Evolutionary conservation across 1,284 basidiomycete species (phyloP).

Genomic region (Hymenochaete sp.): DNA sequence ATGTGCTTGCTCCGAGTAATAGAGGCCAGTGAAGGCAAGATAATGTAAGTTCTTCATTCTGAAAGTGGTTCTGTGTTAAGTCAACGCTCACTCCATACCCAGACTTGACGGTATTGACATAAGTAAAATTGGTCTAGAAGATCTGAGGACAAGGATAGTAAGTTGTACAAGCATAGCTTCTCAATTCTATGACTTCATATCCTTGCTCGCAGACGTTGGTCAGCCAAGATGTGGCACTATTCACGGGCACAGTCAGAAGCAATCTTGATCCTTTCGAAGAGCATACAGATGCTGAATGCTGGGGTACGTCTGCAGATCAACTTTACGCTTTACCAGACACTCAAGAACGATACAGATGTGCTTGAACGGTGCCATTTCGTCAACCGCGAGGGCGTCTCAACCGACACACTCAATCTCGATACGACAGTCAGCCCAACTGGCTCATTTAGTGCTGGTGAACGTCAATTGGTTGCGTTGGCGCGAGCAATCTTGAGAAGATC

Average conservation of each 20-base stretch:
- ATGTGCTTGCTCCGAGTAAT: constrained; percentile 73
- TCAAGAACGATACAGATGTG: constrained; percentile 29
- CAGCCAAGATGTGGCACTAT: constrained; percentile 77
- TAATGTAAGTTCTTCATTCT: constrained; percentile 40
- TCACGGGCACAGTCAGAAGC: constrained; percentile 76
- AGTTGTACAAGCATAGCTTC: neutral
- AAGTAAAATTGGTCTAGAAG: constrained; percentile 72
- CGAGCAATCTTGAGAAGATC: constrained; percentile 67
- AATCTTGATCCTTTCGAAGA: constrained; percentile 69
- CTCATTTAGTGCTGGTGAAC: constrained; percentile 70
- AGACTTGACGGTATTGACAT: constrained; percentile 83
- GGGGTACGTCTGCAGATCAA: constrained; percentile 24
- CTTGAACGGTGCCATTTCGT: constrained; percentile 56
- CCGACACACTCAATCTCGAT: constrained; percentile 39
- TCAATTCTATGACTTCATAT: too few relatives aligned
- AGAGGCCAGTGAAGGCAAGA: constrained; percentile 64
- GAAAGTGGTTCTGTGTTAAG: neutral
- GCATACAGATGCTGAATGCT: constrained; percentile 53
- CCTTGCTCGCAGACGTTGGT: constrained; percentile 52
- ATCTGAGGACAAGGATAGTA: constrained; percentile 45
- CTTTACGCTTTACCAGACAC: neutral
- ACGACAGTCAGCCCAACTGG: constrained; percentile 61
- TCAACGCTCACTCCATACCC: constrained; percentile 5
- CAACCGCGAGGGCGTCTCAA: constrained; percentile 24
- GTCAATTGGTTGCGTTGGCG: constrained; percentile 71